Conservation (phyloP, 177 flowering plant species). For the Telopea speciosissima region DNA sequence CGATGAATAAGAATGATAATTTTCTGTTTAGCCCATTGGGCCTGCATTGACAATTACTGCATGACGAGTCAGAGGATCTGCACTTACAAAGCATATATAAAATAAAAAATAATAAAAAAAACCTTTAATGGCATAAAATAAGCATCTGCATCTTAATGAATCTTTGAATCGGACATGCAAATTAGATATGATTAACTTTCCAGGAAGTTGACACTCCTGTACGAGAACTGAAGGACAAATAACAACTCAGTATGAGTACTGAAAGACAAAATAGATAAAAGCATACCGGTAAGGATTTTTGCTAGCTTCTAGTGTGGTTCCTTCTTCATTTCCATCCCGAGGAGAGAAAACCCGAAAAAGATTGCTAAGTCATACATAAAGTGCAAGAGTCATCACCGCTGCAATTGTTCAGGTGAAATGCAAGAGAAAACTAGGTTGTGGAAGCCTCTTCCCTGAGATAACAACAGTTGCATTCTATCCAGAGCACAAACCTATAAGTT, state of each 20-base stretch:
- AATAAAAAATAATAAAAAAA: too few species aligned
- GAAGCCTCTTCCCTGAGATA: background rate
- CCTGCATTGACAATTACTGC: too few species aligned
- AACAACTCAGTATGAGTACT: background rate
- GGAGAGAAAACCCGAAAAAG: slow-evolving; percentile 43
- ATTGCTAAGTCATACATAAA: slow-evolving; percentile 34
- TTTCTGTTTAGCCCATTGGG: too few species aligned
- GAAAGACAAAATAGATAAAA: slow-evolving; percentile 6
- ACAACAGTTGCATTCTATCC: slow-evolving; percentile 1
- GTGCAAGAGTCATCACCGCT: slow-evolving; percentile 14
- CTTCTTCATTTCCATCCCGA: slow-evolving; percentile 47
- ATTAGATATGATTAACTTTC: background rate
- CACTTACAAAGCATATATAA: too few species aligned
- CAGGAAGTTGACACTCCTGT: background rate
- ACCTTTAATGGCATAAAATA: background rate
- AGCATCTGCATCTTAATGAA: background rate
- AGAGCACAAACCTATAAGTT: slow-evolving; percentile 59
- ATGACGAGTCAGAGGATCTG: too few species aligned
- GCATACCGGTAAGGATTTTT: slow-evolving; percentile 48
- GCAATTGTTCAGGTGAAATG: slow-evolving; percentile 6
- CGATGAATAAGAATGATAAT: too few species aligned
- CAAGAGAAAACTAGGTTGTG: background rate
- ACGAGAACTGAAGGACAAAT: background rate
- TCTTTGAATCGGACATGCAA: background rate
- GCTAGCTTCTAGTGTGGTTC: slow-evolving; percentile 53